Percentiles rank a stretch among this genome's conserved stretches.
These are phyloP conservation scores for Saccharomyces pastorianus DNA, from an alignment of 1,139 yeast genomes.

Conservation along the genomic window DNA sequence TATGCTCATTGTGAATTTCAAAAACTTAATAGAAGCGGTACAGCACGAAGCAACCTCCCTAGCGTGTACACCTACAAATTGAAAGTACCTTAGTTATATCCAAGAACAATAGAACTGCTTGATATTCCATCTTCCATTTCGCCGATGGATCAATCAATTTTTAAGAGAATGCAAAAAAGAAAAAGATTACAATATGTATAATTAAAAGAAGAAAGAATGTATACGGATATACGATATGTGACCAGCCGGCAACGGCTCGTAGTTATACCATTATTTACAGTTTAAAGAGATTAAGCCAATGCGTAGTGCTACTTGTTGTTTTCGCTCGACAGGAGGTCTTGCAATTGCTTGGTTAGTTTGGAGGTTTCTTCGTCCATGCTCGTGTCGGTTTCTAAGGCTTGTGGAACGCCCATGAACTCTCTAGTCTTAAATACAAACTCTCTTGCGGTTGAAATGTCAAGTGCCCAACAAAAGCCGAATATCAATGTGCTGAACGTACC, in stretches of 20 bases:
- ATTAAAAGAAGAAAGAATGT: not conserved
- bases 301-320: not conserved
- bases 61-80: not conserved
- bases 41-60: not conserved
- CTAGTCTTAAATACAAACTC: conserved; percentile 73
- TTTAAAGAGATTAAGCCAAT: not conserved
- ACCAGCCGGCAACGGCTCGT: not conserved
- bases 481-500: conserved; percentile 65
- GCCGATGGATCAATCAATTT: conserved; percentile 1
- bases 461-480: conserved; percentile 73
- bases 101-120: not conserved
- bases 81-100: not conserved
- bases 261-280: not conserved
- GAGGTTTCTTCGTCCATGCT: conserved; percentile 57
- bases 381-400: conserved; percentile 39
- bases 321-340: conserved; percentile 1
- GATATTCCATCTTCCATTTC: not conserved
- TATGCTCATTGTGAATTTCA: not conserved
- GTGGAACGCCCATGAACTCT: conserved; percentile 53
- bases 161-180: not conserved
- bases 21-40: not conserved
- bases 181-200: not conserved
- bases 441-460: conserved; percentile 56
- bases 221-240: not conserved
- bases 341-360: conserved; percentile 16